Base-by-base conservation (phyloP, 2,329 filamentous ascomycete genomes). In the Colletotrichum cuscutae region DNA sequence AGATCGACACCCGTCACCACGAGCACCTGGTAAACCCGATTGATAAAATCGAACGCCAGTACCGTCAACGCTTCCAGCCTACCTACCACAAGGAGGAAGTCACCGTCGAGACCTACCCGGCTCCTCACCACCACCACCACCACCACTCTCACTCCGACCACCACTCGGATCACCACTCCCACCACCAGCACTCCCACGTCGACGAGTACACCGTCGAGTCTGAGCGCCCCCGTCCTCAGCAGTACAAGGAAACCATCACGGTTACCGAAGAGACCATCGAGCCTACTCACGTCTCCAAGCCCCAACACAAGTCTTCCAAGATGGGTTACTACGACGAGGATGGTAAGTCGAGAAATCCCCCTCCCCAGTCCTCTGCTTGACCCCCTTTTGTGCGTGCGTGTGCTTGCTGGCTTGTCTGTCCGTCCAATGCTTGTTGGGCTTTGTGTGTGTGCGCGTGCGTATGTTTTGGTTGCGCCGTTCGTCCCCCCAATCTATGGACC, bases 281-380 rank as follows among this genome's bases (percentile, higher is more conserved):
- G 83, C 83, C 83, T 81, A 82, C 86, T 80, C 84, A 81, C 77
- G 79, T 79, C 78, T 82, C 78, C 77, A 80, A 80, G 80, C 76
- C 84, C 78, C 76, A 81, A 77, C 81, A 84, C 72, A 85, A 87
- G 79, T 82, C 37, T 42, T 42, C 84, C 83, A 90, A 89, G 83
- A 91, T 91, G 89, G 89, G 88, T 84, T 90, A 91, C 87, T 90
- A 90, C 87, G 89, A 90, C 84, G 88, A 91, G 76, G 85, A 89
- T 78, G 88, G 88, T 90, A 82, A 83, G 88, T 78, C 68, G 53
- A 61, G 24, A 58, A 58, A 26, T 49, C 46, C 35, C 24, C 24
- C 32, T 46, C n/a, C 37, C 60, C 60, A 63, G 60, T 53, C 42
- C 42, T 59, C 56, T 53, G 30, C 53, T 65, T 61, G 37, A 42